Evolutionary conservation across 352 stramenopile species (phyloP), one percentile per base, ranked within the genome.

Genomic region (Globisporangium cystogenes): DNA sequence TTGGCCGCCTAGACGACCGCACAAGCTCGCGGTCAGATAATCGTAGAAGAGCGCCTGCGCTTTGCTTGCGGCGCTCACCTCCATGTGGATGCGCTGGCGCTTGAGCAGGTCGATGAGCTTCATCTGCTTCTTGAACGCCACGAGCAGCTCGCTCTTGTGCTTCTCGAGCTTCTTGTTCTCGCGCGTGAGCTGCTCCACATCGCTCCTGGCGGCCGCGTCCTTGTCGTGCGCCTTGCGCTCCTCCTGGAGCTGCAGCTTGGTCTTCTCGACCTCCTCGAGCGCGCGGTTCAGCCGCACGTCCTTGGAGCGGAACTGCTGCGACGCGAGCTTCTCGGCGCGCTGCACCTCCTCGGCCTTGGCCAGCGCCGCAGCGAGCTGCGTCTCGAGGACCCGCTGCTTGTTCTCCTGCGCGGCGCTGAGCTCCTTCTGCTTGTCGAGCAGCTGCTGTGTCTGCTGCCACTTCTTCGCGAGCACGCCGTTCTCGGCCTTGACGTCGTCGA

Each of bases 61-160:
- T n/a, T n/a, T n/a, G n/a, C 49, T 2, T 45, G 48, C 37, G 41
- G 41, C 7, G 42, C 44, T 7, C 56, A 89, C 76, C 67, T 93
- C 82, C 73, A 93, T 87, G 65, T 93, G 82, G 53, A 93, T 87
- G 37, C 82, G 80, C 59, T 93, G 82, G 12, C 82, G 75, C 46
- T 89, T 93, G 37, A 93, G 71, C 44, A 93, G n/a, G 29, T 93
- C 82, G 44, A 93, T 91, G 33, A 93, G 74, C 53, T 91, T 90
- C 71, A 91, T 88, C 51, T 93, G 82, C 59, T 91, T 90, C 54
- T 91, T 91, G 62, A 93, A 93, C 5, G 81, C 80, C 5, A 71
- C 55, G 29, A 93, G 47, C 7, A 93, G 41, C 33, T 93, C 82
- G 31, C 66, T 74, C 78, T 90, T 93, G 67, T 93, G 82, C 64